These are phyloP conservation scores for Colletotrichum sp. DNA, from an alignment of 2,329 filamentous ascomycete genomes.

Conservation along the genomic window DNA sequence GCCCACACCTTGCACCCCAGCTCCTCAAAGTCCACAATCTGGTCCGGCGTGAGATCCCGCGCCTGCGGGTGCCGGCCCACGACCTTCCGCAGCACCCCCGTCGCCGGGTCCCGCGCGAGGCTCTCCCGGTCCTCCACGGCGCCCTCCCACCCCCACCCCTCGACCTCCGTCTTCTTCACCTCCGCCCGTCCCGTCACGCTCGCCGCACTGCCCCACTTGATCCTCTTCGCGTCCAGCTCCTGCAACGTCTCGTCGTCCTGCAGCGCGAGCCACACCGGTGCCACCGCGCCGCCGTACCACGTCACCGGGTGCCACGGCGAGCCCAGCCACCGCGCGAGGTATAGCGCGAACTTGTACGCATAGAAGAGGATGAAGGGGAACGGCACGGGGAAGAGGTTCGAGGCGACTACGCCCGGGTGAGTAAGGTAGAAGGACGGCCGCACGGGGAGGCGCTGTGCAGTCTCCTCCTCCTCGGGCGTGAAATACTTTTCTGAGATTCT, in stretches of 20 bases:
- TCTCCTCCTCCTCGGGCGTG: slow-evolving; percentile 31
- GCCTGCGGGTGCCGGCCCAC: slow-evolving; percentile 66
- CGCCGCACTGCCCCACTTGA: slow-evolving; percentile 86
- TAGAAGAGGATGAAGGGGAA: slow-evolving; percentile 72
- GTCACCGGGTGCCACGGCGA: slow-evolving; percentile 86
- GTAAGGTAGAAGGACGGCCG: slow-evolving; percentile 74
- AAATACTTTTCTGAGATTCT: slow-evolving; percentile 65
- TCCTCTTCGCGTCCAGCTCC: slow-evolving; percentile 54
- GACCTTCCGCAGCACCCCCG: slow-evolving; percentile 54
- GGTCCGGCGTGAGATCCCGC: slow-evolving; percentile 64
- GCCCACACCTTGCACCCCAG: slow-evolving; percentile 68
- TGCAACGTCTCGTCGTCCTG: slow-evolving; percentile 68
- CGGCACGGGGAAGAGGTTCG: slow-evolving; percentile 78
- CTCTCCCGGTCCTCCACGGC: slow-evolving; percentile 52
- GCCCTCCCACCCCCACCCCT: slow-evolving; percentile 82
- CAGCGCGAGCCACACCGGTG: slow-evolving; percentile 81
- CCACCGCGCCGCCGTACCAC: slow-evolving; percentile 78
- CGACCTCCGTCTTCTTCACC: slow-evolving; percentile 80
- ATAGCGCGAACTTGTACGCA: slow-evolving; percentile 71
- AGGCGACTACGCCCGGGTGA: slow-evolving; percentile 88
- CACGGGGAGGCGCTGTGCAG: slow-evolving; percentile 26
- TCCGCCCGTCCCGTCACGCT: slow-evolving; percentile 62
- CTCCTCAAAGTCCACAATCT: slow-evolving; percentile 65
- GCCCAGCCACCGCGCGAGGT: slow-evolving; percentile 76
- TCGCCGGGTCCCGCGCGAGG: slow-evolving; percentile 49